These are phyloP conservation scores for Coniferiporia weirii DNA, from an alignment of 1,284 basidiomycete species.

Conservation along the genomic window DNA sequence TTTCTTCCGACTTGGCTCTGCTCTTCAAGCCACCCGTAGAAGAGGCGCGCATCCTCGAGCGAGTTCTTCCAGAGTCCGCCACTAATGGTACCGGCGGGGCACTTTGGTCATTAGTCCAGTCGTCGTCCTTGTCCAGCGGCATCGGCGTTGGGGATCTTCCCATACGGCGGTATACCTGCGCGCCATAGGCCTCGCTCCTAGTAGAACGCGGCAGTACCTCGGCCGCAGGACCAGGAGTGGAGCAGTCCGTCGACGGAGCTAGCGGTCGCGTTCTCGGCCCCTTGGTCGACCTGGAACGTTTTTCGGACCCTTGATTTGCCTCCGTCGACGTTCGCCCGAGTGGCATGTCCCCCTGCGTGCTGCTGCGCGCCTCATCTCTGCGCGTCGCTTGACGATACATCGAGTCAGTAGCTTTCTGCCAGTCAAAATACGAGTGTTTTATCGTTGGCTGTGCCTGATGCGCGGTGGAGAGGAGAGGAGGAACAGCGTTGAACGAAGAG, in stretches of 20 bases:
- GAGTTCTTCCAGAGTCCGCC: background rate
- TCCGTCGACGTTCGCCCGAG: constrained; percentile 9
- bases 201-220: background rate
- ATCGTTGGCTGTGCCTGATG: background rate
- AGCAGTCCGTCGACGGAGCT: constrained; percentile 6
- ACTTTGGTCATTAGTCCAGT: constrained; percentile 1
- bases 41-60: constrained; percentile 7
- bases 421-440: background rate
- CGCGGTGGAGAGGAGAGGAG: background rate
- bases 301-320: constrained; percentile 2
- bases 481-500: background rate
- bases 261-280: constrained; percentile 2
- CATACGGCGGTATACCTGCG: background rate
- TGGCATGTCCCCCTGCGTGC: constrained; percentile 6
- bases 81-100: constrained; percentile 1
- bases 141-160: constrained; percentile 3
- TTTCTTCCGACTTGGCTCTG: constrained; percentile 8
- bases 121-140: constrained; percentile 5
- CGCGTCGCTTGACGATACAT: constrained; percentile 10
- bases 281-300: background rate
- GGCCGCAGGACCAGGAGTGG: background rate
- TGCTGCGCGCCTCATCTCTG: background rate
- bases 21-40: constrained; percentile 4
- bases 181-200: background rate
- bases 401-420: background rate